Conservation (phyloP, 2,329 filamentous ascomycete genomes). For the Diplodia intermedia region DNA sequence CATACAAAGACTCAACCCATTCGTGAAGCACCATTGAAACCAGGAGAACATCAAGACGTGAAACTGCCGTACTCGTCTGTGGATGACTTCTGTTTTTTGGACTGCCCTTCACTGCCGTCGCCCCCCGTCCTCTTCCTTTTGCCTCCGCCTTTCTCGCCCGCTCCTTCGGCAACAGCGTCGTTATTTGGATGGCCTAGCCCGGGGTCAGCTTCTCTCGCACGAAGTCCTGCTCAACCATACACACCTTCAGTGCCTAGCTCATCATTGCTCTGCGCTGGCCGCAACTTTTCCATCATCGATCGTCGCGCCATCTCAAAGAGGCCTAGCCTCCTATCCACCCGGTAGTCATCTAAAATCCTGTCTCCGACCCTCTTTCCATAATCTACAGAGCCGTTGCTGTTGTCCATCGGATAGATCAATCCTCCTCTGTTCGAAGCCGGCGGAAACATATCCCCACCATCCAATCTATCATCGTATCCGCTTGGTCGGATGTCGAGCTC, state of each 20-base stretch:
- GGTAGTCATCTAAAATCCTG: not conserved
- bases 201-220: not conserved
- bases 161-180: not conserved
- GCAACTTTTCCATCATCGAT: not conserved
- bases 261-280: not conserved
- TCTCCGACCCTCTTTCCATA: not conserved
- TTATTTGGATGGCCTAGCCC: not conserved
- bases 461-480: not conserved
- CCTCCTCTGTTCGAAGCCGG: not conserved
- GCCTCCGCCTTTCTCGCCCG: not conserved
- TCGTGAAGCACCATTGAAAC: too few relatives aligned
- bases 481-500: not conserved
- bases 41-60: too few relatives aligned
- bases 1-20: too few relatives aligned
- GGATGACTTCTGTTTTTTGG: not conserved
- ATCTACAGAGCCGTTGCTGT: not conserved
- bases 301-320: not conserved
- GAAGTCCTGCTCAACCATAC: not conserved
- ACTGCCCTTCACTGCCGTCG: not conserved
- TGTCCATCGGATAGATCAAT: not conserved
- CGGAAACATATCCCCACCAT: not conserved
- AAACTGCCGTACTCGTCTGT: too few relatives aligned
- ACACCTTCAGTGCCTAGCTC: not conserved
- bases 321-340: not conserved
- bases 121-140: not conserved